These are phyloP conservation scores for Populus deltoides DNA, from an alignment of 345 rosid genomes.

Conservation along the genomic window DNA sequence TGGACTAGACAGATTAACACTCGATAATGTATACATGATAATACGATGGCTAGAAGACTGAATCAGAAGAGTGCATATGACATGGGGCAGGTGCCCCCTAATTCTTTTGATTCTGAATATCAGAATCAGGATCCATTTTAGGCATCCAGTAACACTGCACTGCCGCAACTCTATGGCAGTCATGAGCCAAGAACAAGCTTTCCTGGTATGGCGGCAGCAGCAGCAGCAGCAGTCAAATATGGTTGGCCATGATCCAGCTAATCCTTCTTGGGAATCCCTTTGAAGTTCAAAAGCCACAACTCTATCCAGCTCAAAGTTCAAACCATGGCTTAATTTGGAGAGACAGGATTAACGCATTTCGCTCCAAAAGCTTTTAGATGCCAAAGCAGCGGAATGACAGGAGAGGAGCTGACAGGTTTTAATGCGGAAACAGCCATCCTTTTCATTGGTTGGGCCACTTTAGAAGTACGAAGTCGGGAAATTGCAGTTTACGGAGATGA, in stretches of 20 bases:
- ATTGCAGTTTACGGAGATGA: no score
- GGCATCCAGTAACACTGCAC: background rate
- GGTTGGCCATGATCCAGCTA: background rate
- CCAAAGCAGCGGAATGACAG: background rate
- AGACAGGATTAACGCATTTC: background rate
- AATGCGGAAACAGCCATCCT: background rate
- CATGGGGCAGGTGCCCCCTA: background rate
- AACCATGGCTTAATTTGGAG: background rate
- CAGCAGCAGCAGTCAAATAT: background rate
- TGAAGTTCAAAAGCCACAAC: background rate
- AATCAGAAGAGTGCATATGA: constrained; percentile 3
- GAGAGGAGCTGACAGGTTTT: background rate
- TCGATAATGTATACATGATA: constrained; percentile 23
- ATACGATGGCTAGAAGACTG: constrained; percentile 7
- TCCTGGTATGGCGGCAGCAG: constrained; percentile 3
- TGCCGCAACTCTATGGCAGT: background rate
- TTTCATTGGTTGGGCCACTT: no score
- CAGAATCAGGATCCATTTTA: constrained; percentile 10
- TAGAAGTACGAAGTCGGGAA: no score
- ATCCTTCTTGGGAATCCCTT: constrained; percentile 16
- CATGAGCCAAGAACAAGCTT: constrained; percentile 15
- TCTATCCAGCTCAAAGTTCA: background rate
- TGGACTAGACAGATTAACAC: constrained; percentile 25
- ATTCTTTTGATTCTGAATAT: constrained; percentile 14
- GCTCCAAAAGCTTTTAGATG: background rate